A percentile compares a stretch with the other conserved stretches of the same genome.
Evolutionary conservation across 2,329 filamentous ascomycete species (phyloP).

Genomic region (Neonectria sp.): DNA sequence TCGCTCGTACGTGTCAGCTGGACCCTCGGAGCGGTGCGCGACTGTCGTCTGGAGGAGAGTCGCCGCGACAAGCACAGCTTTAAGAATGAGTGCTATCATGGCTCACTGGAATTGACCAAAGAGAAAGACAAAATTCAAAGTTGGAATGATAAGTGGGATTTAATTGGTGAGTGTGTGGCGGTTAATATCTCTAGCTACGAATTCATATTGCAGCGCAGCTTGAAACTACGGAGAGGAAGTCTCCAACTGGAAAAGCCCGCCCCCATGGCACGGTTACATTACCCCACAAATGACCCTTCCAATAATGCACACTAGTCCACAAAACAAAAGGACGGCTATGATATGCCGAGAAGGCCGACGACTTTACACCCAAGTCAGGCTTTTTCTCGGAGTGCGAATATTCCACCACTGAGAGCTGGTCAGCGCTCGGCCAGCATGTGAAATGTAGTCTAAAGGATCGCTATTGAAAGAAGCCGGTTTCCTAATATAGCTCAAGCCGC

Average conservation of each 20-base stretch:
- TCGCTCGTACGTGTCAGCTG: conserved; percentile 22
- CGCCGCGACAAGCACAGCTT: conserved; percentile 2
- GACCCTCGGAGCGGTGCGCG: neutral
- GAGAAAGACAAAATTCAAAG: neutral
- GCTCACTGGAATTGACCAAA: neutral
- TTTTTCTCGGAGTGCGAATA: neutral
- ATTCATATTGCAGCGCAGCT: neutral
- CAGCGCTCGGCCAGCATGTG: neutral
- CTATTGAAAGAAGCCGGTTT: conserved; percentile 2
- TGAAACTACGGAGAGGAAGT: neutral
- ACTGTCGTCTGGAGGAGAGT: neutral
- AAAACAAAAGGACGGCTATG: neutral
- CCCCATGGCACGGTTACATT: neutral
- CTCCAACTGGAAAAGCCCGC: neutral
- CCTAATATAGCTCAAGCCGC: neutral
- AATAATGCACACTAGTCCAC: neutral
- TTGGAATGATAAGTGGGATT: neutral
- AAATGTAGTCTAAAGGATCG: neutral
- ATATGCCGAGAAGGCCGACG: neutral
- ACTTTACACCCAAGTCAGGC: neutral
- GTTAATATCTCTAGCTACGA: neutral
- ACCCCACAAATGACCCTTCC: neutral
- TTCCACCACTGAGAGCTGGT: neutral
- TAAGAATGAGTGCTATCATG: conserved; percentile 3
- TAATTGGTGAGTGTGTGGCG: neutral